phyloP scores from a whole-genome alignment of 75 land plant genomes.

The Pinus taeda region DNA sequence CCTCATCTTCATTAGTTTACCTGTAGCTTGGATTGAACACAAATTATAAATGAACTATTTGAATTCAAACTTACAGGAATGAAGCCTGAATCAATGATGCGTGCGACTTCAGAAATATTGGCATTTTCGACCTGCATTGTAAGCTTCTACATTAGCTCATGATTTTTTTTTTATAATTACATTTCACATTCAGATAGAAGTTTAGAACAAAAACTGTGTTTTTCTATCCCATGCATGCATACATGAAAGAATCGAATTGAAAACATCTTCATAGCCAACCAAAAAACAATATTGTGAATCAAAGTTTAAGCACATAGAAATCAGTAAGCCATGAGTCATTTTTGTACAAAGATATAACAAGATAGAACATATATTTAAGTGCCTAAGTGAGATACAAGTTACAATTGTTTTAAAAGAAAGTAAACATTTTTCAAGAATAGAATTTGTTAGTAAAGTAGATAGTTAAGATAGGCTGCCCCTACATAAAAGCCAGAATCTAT shows the following conservation, averaged over 20 bases:
- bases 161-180: background rate
- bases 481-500: too few species aligned
- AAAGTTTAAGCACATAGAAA: too few species aligned
- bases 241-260: too few species aligned
- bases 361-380: too few species aligned
- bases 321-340: too few species aligned
- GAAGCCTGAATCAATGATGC: conserved; percentile 45
- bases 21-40: background rate
- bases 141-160: background rate
- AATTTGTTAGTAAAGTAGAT: background rate
- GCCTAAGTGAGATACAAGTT: too few species aligned
- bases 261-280: too few species aligned
- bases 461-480: too few species aligned
- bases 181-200: background rate
- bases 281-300: too few species aligned
- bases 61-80: conserved; percentile 51
- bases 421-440: background rate
- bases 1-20: too few species aligned
- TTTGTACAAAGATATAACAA: too few species aligned
- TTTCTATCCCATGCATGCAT: background rate
- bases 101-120: conserved; percentile 33
- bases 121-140: conserved; percentile 44
- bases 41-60: background rate
- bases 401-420: background rate
- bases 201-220: background rate